A percentile compares a stretch with the other conserved stretches of the same genome.
Evolutionary conservation across 768 basidiomycete genomes (phyloP).

Genomic region (Candolleomyces eurysporus): DNA sequence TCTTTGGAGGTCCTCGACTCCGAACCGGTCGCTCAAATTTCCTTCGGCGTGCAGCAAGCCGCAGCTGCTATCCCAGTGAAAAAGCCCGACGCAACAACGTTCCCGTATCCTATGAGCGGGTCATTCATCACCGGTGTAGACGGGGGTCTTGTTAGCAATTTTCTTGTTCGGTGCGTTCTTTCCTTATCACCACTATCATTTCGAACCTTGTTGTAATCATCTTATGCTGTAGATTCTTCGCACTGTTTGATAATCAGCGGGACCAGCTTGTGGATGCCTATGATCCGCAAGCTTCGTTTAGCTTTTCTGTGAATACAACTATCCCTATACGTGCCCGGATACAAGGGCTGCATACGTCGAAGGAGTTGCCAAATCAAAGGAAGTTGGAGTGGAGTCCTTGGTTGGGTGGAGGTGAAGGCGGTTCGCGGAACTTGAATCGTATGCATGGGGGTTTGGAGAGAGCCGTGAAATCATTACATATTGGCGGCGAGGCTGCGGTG

Average conservation of each 20-base stretch:
- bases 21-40: constrained; percentile 74
- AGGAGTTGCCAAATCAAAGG: constrained; percentile 76
- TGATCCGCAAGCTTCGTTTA: constrained; percentile 86
- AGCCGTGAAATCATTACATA: constrained; percentile 63
- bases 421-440: constrained; percentile 76
- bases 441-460: constrained; percentile 62
- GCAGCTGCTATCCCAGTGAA: constrained; percentile 39
- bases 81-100: constrained; percentile 62
- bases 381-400: constrained; percentile 79
- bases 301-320: constrained; percentile 80
- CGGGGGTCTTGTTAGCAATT: constrained; percentile 63
- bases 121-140: constrained; percentile 78
- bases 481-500: constrained; percentile 64
- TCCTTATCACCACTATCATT: constrained; percentile 7
- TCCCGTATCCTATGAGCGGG: constrained; percentile 72
- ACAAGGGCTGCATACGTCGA: constrained; percentile 60
- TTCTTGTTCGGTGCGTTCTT: constrained; percentile 63
- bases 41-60: constrained; percentile 69
- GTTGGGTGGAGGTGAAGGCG: constrained; percentile 39
- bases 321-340: constrained; percentile 78
- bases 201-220: constrained; percentile 3
- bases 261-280: constrained; percentile 69
- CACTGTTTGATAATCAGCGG: constrained; percentile 78
- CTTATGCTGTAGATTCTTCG: constrained; percentile 64
- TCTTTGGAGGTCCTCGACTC: constrained; percentile 83